Conservation (phyloP, 2,329 filamentous ascomycete species). For the Talaromyces sp. region DNA sequence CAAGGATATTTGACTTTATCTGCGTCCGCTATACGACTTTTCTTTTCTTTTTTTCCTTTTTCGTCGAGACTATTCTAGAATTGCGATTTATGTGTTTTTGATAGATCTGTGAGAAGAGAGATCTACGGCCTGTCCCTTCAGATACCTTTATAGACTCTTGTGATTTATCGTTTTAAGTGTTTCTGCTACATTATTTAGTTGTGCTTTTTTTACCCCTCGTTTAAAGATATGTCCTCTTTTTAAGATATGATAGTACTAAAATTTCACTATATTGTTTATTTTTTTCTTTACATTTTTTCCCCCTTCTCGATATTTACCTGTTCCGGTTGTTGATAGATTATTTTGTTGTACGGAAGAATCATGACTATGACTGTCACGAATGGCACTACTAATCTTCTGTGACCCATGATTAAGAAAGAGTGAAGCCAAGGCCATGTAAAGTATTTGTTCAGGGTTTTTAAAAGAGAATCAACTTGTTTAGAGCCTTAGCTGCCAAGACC, state of each 20-base stretch:
- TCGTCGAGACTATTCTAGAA: slow-evolving; percentile 17
- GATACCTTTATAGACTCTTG: slow-evolving; percentile 27
- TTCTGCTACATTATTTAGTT: background rate
- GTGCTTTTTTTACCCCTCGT: background rate
- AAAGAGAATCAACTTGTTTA: background rate
- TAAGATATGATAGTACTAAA: background rate
- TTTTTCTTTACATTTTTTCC: background rate
- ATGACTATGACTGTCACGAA: too few relatives aligned
- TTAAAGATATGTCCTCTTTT: background rate
- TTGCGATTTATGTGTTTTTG: slow-evolving; percentile 16
- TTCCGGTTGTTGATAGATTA: too few relatives aligned
- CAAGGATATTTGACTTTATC: background rate
- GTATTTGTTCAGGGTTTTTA: too few relatives aligned
- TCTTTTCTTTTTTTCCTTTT: background rate
- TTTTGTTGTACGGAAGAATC: too few relatives aligned
- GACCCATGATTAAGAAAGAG: too few relatives aligned
- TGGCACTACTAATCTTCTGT: too few relatives aligned
- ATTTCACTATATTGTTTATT: background rate
- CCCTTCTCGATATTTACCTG: too few relatives aligned
- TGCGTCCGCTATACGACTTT: slow-evolving; percentile 3
- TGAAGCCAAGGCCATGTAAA: too few relatives aligned
- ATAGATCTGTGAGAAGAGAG: slow-evolving; percentile 18
- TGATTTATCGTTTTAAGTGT: slow-evolving; percentile 14
- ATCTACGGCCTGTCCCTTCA: slow-evolving; percentile 24
- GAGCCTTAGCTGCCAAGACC: background rate